These are phyloP conservation scores for Suillus occidentalis DNA, from an alignment of 768 basidiomycete genomes.

Conservation along the genomic window DNA sequence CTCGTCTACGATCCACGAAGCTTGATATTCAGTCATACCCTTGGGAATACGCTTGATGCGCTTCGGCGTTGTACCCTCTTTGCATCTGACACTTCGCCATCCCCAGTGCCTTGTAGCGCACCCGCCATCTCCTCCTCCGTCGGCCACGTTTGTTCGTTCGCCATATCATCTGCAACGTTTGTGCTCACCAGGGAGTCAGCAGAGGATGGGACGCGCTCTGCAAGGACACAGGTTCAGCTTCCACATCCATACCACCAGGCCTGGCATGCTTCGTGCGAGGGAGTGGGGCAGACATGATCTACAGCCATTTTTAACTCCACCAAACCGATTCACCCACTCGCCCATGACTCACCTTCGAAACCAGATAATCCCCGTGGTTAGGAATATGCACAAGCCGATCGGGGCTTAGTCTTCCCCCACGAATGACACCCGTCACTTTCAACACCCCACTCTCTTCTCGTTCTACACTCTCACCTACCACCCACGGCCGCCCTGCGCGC, in stretches of 20 bases:
- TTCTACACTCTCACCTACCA: constrained; percentile 66
- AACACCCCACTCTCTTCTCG: constrained; percentile 66
- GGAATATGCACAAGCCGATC: constrained; percentile 88
- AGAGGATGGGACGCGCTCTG: constrained; percentile 58
- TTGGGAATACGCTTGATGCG: constrained; percentile 83
- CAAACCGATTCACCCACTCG: background rate
- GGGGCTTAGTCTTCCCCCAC: constrained; percentile 75
- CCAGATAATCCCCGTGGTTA: constrained; percentile 83
- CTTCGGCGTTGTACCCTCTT: constrained; percentile 74
- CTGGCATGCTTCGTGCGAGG: constrained; percentile 35
- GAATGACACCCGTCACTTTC: constrained; percentile 78
- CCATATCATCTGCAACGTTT: constrained; percentile 86
- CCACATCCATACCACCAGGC: constrained; percentile 56
- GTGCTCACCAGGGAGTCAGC: constrained; percentile 87
- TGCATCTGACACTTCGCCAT: constrained; percentile 58
- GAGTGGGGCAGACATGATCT: constrained; percentile 73
- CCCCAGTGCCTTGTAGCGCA: constrained; percentile 17
- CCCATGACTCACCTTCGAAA: constrained; percentile 60
- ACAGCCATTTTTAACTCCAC: constrained; percentile 6
- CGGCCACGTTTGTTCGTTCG: constrained; percentile 98
- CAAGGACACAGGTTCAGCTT: constrained; percentile 55
- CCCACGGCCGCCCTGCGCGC: constrained; percentile 77
- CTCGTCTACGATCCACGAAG: constrained; percentile 93
- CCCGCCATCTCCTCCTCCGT: constrained; percentile 91
- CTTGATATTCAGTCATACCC: constrained; percentile 96